Conservation (phyloP, 1,284 basidiomycete species). For the Ceratobasidium sp. region DNA sequence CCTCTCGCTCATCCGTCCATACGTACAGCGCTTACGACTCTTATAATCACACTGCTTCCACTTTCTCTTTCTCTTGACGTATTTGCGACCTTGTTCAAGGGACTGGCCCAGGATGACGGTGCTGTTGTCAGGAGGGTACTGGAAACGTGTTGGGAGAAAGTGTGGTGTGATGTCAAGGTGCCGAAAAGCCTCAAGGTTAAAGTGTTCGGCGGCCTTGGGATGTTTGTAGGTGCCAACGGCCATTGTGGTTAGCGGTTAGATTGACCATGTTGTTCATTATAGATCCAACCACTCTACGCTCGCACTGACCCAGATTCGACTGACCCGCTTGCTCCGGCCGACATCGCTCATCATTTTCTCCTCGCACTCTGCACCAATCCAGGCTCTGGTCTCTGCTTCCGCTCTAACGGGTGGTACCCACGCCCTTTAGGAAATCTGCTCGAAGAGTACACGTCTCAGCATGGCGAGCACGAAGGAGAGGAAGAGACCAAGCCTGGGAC, state of each 20-base stretch:
- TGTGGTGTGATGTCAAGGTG: conserved; percentile 79
- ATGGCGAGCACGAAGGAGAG: conserved; percentile 58
- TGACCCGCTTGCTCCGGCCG: conserved; percentile 75
- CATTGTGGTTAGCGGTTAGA: neutral
- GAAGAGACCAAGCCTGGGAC: conserved; percentile 57
- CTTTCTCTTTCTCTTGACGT: conserved; percentile 75
- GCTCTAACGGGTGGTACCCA: conserved; percentile 92
- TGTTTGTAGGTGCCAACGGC: conserved; percentile 2
- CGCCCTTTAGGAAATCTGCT: conserved; percentile 63
- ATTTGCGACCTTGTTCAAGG: conserved; percentile 77
- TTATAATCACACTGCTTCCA: conserved; percentile 78
- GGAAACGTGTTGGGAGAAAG: conserved; percentile 75
- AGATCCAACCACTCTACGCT: conserved; percentile 81
- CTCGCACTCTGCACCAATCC: conserved; percentile 88
- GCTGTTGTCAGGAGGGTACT: conserved; percentile 69
- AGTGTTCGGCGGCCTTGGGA: conserved; percentile 70
- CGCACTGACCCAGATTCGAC: conserved; percentile 66
- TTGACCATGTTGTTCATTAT: neutral
- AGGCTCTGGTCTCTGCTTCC: conserved; percentile 89
- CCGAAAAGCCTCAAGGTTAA: conserved; percentile 76
- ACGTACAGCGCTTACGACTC: conserved; percentile 74
- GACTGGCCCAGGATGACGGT: conserved; percentile 74
- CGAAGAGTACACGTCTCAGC: conserved; percentile 47
- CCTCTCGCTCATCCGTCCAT: conserved; percentile 67
- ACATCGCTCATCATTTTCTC: conserved; percentile 89